Base-by-base conservation (phyloP, 2,329 filamentous ascomycete genomes). In the Cordyceps cateniannulata region DNA sequence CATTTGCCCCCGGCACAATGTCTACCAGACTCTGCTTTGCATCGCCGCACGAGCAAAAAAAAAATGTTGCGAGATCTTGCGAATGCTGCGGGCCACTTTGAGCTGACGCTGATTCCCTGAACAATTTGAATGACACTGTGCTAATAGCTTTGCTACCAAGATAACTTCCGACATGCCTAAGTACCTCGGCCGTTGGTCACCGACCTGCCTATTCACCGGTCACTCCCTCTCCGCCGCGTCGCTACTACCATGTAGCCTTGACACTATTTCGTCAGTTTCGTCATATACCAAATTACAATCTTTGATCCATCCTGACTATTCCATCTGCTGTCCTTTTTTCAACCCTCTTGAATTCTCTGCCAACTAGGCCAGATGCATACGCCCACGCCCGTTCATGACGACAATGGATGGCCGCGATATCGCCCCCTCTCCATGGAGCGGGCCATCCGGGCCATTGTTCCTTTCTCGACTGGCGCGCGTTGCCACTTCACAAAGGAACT, bases 391-490 rank as follows among this genome's bases (percentile, higher is more conserved):
- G 20, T 57, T 57, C 44, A 20, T 40, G 54, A 57, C 32, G 22
- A 38, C 54, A 49, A 57, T 49, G 44, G 53, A 48, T 40, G 44
- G 54, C 35, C 12, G n/a, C 47, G 45, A 59, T 51, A 51, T 42
- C 51, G 56, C 47, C 56, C 47, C 32, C 32, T 35, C 51, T 48
- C 56, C 22, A 25, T 7, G 16, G 38, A 9, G 54, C 54, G 45
- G 54, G 32, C 45, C 44, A 27, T 20, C 6, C 42, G 29, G 54
- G 29, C 54, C 54, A 58, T 58, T 40, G 54, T 40, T 49, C 45
- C 54, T 24, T 40, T 58, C 42, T 58, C 32, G 32, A 49, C 45
- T 49, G 45, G 42, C 27, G 29, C 27, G 20, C 7, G 54, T 48
- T 22, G 20, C 44, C 44, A 49, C 32, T 48, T 16, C 10, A 14